Evolutionary conservation across 1,284 basidiomycete genomes (phyloP).

Genomic region (Cryptococcus sp.): DNA sequence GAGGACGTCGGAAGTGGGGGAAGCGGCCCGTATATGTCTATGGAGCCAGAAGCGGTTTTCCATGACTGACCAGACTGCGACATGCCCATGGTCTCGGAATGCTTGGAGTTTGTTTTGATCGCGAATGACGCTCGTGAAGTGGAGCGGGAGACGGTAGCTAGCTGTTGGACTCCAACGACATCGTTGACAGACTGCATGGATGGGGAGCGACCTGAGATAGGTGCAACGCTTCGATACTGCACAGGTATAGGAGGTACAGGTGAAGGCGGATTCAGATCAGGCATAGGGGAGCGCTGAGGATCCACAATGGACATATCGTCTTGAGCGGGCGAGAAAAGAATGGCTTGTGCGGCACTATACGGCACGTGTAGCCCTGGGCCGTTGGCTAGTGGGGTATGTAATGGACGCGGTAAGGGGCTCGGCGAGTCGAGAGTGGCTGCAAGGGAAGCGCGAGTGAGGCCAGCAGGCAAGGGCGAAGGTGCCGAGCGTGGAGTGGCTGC

Average conservation of each 20-base stretch:
- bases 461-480: background rate
- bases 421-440: conserved; percentile 15
- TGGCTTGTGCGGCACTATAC: background rate
- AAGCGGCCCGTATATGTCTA: background rate
- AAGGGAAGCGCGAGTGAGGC: conserved; percentile 5
- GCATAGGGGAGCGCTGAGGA: conserved; percentile 21
- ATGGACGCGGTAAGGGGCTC: conserved; percentile 7
- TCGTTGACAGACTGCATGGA: background rate
- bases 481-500: conserved; percentile 14
- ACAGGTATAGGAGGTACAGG: background rate
- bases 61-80: conserved; percentile 8
- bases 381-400: conserved; percentile 8
- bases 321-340: conserved; percentile 23
- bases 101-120: background rate
- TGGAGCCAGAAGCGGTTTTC: conserved; percentile 10
- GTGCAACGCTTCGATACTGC: background rate
- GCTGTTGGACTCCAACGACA: background rate
- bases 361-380: background rate
- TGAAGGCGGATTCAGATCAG: conserved; percentile 1
- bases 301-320: conserved; percentile 29
- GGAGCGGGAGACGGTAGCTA: too few species aligned
- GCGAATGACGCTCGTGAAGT: background rate
- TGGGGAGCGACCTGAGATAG: too few species aligned
- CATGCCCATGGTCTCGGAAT: background rate
- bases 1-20: conserved; percentile 4